These are phyloP conservation scores for Nectriaceae sp. DNA, from an alignment of 2,329 filamentous ascomycete genomes.

Conservation along the genomic window DNA sequence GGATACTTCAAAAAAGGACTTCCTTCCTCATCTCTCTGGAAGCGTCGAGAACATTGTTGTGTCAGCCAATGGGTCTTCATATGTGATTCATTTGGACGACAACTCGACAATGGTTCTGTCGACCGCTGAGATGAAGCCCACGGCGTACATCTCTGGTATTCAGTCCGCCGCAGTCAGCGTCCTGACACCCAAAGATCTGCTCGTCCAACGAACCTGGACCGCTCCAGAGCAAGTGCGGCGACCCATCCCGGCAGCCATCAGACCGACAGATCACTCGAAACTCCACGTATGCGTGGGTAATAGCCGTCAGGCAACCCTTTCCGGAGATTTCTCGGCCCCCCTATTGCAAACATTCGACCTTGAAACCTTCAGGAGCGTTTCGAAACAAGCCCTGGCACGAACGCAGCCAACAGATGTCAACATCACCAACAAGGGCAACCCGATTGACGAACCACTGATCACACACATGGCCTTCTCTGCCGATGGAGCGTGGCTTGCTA, in stretches of 20 bases:
- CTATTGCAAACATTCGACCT: slow-evolving; percentile 85
- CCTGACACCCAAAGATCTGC: slow-evolving; percentile 51
- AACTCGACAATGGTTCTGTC: slow-evolving; percentile 91
- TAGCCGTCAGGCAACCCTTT: slow-evolving; percentile 56
- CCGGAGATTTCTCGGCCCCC: slow-evolving; percentile 54
- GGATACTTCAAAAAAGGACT: slow-evolving; percentile 79
- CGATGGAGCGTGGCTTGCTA: slow-evolving; percentile 88
- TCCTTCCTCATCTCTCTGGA: slow-evolving; percentile 86
- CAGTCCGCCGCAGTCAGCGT: slow-evolving; percentile 63
- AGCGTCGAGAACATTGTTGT: slow-evolving; percentile 83
- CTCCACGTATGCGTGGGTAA: slow-evolving; percentile 70
- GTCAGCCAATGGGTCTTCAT: slow-evolving; percentile 77
- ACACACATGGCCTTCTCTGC: slow-evolving; percentile 73
- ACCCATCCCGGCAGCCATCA: slow-evolving; percentile 62
- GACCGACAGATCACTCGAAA: slow-evolving; percentile 62
- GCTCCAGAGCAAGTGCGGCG: slow-evolving; percentile 44
- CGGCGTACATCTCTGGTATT: slow-evolving; percentile 80
- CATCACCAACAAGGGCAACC: slow-evolving; percentile 68
- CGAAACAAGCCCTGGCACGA: slow-evolving; percentile 85
- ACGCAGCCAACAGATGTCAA: slow-evolving; percentile 86
- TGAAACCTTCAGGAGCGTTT: slow-evolving; percentile 73
- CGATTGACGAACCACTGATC: slow-evolving; percentile 77
- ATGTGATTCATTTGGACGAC: slow-evolving; percentile 83
- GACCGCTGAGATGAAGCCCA: slow-evolving; percentile 84
- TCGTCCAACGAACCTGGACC: slow-evolving; percentile 55